Evolutionary conservation across 164 flowering plant species (phyloP), one percentile per base, ranked within the genome.

Genomic region (Vitis rupestris): DNA sequence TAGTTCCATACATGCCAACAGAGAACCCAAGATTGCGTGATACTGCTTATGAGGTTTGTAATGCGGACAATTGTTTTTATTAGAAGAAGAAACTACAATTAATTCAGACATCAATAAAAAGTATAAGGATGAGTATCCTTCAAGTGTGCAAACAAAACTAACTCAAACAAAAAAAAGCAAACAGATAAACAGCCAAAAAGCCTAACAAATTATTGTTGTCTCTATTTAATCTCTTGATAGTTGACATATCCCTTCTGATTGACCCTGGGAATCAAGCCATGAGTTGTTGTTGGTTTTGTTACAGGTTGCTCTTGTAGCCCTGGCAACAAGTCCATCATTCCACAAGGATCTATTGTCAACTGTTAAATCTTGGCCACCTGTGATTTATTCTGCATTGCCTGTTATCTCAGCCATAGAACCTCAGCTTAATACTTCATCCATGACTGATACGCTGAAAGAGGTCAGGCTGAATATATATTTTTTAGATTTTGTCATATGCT

Each of bases 391-490:
- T 80, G 81, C 88, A 15, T 67, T 82, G 83, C 90, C 97, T 62
- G 90, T 96, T 61, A 88, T 96, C 68, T 82, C 97, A 19, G 97
- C 97, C 54, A 88, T 96, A 69, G 99, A 96, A 72, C 92, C 99
- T 63, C 98, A 96, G 81, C 87, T 92, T 27, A 89, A 86, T 78
- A 83, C 94, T 70, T 83, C 97, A 47, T 91, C 93, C n/a, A 80
- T 86, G 88, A 93, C 97, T 65, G 91, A 93, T 74, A 81, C 85
- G 4, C 93, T 96, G 57, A 92, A 88, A 83, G 98, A 96, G 97
- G 99, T 91, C 11, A 61, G 77, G 44, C 9, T 50, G 53, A 57
- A 10, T 17, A 19, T 10, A n/a, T 15, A 17, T 51, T 6, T 29
- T 13, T 10, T 62, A 53, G 3, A 52, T 58, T 66, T 8, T 67